phyloP scores from a whole-genome alignment of 177 flowering plant genomes.

The Tripterygium wilfordii region DNA sequence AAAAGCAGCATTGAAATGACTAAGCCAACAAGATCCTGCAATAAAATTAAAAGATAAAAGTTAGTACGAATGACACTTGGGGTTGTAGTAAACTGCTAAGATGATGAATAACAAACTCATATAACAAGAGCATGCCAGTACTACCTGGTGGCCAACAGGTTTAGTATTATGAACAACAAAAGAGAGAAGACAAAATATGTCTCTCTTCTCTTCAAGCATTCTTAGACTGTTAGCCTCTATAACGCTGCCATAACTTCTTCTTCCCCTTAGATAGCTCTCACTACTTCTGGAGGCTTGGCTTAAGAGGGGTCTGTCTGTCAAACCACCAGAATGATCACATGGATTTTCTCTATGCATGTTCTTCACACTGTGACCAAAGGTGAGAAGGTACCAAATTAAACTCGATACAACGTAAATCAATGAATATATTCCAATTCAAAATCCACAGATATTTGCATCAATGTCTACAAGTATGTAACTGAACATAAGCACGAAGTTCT shows the following conservation, averaged over 20 bases:
- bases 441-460: neutral
- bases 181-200: constrained; percentile 59
- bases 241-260: constrained; percentile 50
- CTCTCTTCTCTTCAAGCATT: constrained; percentile 55
- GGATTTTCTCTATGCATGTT: constrained; percentile 25
- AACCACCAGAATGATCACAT: constrained; percentile 22
- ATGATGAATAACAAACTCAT: neutral
- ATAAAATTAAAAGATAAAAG: neutral
- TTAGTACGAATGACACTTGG: neutral
- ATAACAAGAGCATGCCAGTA: constrained; percentile 6
- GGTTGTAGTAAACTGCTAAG: neutral
- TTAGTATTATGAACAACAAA: constrained; percentile 68
- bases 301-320: constrained; percentile 21
- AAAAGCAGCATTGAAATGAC: constrained; percentile 81
- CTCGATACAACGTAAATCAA: constrained; percentile 1
- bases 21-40: constrained; percentile 98
- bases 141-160: constrained; percentile 98
- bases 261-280: constrained; percentile 34
- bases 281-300: constrained; percentile 9
- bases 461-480: neutral
- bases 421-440: neutral
- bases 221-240: constrained; percentile 49
- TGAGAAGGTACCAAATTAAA: constrained; percentile 4
- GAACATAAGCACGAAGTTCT: too few species aligned
- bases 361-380: constrained; percentile 30